phyloP scores from a whole-genome alignment of 2,329 filamentous ascomycete genomes.

The Cladosporium sp. region DNA sequence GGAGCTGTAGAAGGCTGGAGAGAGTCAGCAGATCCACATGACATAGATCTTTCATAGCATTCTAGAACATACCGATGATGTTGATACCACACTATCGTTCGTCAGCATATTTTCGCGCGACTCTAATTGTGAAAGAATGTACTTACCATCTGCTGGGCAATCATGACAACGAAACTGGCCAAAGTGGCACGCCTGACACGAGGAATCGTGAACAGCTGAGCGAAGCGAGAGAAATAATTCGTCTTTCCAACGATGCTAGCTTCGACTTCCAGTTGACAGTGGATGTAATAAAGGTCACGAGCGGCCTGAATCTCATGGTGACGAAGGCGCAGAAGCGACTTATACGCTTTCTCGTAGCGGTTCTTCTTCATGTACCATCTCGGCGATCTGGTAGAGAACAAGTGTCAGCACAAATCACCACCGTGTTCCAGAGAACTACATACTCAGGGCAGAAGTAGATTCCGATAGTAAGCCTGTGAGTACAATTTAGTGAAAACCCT shows the following conservation, averaged over 20 bases:
- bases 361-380: conserved; percentile 42
- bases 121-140: neutral
- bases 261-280: conserved; percentile 31
- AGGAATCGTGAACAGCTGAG: conserved; percentile 48
- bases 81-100: neutral
- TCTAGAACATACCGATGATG: neutral
- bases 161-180: conserved; percentile 29
- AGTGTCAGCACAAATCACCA: neutral
- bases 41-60: neutral
- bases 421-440: neutral
- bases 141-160: conserved; percentile 29
- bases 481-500: neutral
- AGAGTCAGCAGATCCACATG: no score
- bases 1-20: conserved; percentile 26
- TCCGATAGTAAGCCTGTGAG: conserved; percentile 34
- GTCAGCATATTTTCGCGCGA: neutral
- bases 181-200: conserved; percentile 41
- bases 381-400: conserved; percentile 10
- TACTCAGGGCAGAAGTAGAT: conserved; percentile 40
- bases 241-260: conserved; percentile 30
- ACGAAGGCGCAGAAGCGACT: conserved; percentile 46
- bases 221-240: conserved; percentile 40
- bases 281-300: conserved; percentile 52
- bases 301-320: conserved; percentile 50
- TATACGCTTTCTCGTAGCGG: conserved; percentile 45